These are phyloP conservation scores for Dichotomocladium elegans DNA, from an alignment of 371 early-diverging fungal species.

Conservation along the genomic window DNA sequence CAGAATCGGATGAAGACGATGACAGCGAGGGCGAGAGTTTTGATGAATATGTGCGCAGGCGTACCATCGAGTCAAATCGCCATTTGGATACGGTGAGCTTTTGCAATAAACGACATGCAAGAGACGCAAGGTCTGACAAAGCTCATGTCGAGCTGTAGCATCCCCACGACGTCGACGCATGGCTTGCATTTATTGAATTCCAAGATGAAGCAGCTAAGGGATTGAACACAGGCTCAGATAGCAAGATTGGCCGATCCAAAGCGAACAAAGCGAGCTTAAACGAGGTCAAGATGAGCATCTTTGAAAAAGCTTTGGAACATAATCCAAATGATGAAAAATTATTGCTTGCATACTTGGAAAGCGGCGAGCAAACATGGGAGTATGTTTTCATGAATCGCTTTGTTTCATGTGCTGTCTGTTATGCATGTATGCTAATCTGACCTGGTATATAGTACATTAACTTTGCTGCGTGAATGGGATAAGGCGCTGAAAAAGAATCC, in stretches of 20 bases:
- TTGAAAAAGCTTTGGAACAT: slow-evolving; percentile 64
- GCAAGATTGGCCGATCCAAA: slow-evolving; percentile 9
- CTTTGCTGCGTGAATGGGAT: slow-evolving; percentile 72
- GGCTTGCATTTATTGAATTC: slow-evolving; percentile 69
- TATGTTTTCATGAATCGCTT: slow-evolving; percentile 27
- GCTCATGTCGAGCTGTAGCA: too few relatives aligned
- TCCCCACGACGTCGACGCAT: slow-evolving; percentile 55
- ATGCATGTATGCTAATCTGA: not conserved
- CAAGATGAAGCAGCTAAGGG: slow-evolving; percentile 56
- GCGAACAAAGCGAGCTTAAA: slow-evolving; percentile 43
- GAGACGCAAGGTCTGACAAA: too few relatives aligned
- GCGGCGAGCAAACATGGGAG: slow-evolving; percentile 62
- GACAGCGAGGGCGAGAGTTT: slow-evolving; percentile 32
- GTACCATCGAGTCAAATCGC: slow-evolving; percentile 34
- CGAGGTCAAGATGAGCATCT: slow-evolving; percentile 74
- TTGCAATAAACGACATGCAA: too few relatives aligned
- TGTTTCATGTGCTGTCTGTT: not conserved
- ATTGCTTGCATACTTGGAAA: slow-evolving; percentile 54
- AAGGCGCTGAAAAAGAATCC: slow-evolving; percentile 45
- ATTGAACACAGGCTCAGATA: slow-evolving; percentile 13
- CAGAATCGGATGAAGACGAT: slow-evolving; percentile 15
- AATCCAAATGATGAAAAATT: slow-evolving; percentile 61
- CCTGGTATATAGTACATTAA: slow-evolving; percentile 30
- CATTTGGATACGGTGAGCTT: slow-evolving; percentile 19
- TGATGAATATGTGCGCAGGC: slow-evolving; percentile 29